Percentiles rank a stretch among this genome's conserved stretches.
Conservation (phyloP, 208 protist genomes). For the Acanthamoeba lugdunensis region DNA sequence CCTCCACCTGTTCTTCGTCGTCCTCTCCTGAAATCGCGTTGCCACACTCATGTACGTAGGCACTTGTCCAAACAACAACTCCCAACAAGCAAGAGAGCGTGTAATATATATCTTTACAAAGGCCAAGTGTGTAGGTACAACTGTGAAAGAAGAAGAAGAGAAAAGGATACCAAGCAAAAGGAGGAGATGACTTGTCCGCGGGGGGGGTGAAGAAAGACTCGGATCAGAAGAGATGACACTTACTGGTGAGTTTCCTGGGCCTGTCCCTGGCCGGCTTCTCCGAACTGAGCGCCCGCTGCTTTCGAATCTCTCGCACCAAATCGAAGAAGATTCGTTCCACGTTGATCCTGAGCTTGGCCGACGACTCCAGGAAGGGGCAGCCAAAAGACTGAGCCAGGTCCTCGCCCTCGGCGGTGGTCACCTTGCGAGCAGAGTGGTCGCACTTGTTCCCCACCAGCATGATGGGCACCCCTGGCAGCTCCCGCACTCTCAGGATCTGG, state of each 20-base stretch:
- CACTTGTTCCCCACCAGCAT: constrained; percentile 76
- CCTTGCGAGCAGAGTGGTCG: constrained; percentile 48
- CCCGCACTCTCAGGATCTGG: constrained; percentile 74
- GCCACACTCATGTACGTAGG: too few relatives aligned
- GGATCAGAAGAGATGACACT: neutral
- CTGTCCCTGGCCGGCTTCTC: neutral
- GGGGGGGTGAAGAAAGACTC: too few relatives aligned
- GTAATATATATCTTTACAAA: too few relatives aligned
- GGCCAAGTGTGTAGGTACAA: too few relatives aligned
- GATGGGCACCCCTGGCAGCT: constrained; percentile 63
- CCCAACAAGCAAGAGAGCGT: too few relatives aligned
- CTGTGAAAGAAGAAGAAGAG: too few relatives aligned
- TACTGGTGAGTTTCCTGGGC: neutral
- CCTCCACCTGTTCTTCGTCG: constrained; percentile 12
- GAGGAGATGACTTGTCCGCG: too few relatives aligned
- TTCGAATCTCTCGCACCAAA: constrained; percentile 64
- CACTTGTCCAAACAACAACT: too few relatives aligned
- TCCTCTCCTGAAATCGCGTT: neutral
- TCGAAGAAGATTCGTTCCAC: constrained; percentile 50
- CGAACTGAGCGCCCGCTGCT: neutral
- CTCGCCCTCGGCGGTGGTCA: constrained; percentile 10
- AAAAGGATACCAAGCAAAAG: too few relatives aligned
- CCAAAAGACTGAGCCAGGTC: constrained; percentile 4
- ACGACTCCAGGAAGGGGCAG: constrained; percentile 67
- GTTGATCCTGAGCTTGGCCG: constrained; percentile 67